phyloP scores from a whole-genome alignment of 768 basidiomycete species.

The Trichaptum fuscoviolaceum region DNA sequence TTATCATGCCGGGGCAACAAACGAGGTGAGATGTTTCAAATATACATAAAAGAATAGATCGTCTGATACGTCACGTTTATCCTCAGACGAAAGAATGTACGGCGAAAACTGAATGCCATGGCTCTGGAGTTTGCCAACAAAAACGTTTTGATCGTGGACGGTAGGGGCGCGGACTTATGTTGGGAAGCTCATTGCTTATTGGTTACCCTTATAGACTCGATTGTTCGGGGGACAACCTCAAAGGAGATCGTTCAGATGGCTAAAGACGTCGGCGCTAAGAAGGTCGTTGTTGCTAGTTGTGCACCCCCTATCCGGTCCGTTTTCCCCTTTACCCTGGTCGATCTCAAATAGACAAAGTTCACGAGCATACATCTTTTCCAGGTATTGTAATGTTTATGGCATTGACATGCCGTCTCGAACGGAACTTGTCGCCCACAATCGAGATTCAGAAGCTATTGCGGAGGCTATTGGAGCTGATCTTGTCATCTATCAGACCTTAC shows the following conservation, averaged over 20 bases:
- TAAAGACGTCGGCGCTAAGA: conserved; percentile 95
- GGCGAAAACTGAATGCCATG: conserved; percentile 97
- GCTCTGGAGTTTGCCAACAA: conserved; percentile 91
- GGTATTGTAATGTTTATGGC: conserved; percentile 93
- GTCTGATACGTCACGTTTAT: conserved; percentile 38
- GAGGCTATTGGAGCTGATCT: conserved; percentile 88
- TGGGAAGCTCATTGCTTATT: conserved; percentile 1
- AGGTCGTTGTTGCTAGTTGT: conserved; percentile 94
- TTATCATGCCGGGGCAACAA: conserved; percentile 99
- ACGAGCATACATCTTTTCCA: conserved; percentile 20
- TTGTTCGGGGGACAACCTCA: conserved; percentile 96
- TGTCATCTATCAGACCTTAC: conserved; percentile 90
- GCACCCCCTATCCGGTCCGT: conserved; percentile 89
- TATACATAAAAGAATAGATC: conserved; percentile 54
- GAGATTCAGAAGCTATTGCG: conserved; percentile 68
- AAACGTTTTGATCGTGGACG: conserved; percentile 93
- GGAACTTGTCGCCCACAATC: conserved; percentile 85
- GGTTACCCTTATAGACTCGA: conserved; percentile 64
- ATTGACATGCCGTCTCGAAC: conserved; percentile 98
- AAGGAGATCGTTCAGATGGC: conserved; percentile 99
- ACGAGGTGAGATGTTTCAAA: conserved; percentile 55
- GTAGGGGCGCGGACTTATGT: conserved; percentile 34
- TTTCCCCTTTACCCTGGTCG: background rate
- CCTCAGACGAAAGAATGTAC: conserved; percentile 82
- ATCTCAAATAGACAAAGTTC: background rate